A percentile compares a stretch with the other conserved stretches of the same genome.
Conservation (phyloP, 176 grass and related monocot species). For the Eremochloa ophiuroides region DNA sequence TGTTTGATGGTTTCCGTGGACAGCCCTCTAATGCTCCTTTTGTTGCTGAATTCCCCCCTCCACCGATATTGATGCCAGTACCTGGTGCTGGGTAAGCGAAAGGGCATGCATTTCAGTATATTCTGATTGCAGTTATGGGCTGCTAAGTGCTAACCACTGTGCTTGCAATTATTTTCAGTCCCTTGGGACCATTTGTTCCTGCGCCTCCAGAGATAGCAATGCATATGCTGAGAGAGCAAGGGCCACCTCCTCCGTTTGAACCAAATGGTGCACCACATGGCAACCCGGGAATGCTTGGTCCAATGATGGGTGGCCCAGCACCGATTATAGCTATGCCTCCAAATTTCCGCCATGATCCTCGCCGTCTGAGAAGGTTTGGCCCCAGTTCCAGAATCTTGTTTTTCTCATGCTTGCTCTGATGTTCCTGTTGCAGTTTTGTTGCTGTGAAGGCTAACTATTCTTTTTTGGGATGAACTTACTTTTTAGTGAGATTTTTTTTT, state of each 20-base stretch:
- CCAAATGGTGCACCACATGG: slow-evolving; percentile 49
- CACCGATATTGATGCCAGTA: slow-evolving; percentile 91
- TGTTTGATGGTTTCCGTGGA: slow-evolving; percentile 71
- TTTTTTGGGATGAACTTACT: not conserved
- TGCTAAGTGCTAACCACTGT: slow-evolving; percentile 18
- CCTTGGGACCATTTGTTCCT: slow-evolving; percentile 95
- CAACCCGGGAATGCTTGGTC: slow-evolving; percentile 50
- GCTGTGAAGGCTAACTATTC: not conserved
- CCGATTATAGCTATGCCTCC: slow-evolving; percentile 82
- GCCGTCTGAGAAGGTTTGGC: slow-evolving; percentile 75
- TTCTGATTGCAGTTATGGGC: not conserved
- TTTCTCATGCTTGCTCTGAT: not conserved
- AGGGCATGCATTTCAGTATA: slow-evolving; percentile 8
- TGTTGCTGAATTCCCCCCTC: slow-evolving; percentile 76
- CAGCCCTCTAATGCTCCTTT: slow-evolving; percentile 69
- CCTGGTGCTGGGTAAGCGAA: slow-evolving; percentile 87
- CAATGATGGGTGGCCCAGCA: slow-evolving; percentile 52
- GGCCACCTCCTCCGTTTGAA: slow-evolving; percentile 56
- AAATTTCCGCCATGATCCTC: slow-evolving; percentile 82
- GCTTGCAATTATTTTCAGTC: slow-evolving; percentile 53
- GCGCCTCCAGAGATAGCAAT: slow-evolving; percentile 98
- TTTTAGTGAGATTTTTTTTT: not conserved
- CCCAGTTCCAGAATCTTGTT: not conserved
- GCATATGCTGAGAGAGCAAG: slow-evolving; percentile 94
- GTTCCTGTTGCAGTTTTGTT: not conserved